Base-by-base conservation (phyloP, 1,139 yeast species). In the Kazachstania sp. region DNA sequence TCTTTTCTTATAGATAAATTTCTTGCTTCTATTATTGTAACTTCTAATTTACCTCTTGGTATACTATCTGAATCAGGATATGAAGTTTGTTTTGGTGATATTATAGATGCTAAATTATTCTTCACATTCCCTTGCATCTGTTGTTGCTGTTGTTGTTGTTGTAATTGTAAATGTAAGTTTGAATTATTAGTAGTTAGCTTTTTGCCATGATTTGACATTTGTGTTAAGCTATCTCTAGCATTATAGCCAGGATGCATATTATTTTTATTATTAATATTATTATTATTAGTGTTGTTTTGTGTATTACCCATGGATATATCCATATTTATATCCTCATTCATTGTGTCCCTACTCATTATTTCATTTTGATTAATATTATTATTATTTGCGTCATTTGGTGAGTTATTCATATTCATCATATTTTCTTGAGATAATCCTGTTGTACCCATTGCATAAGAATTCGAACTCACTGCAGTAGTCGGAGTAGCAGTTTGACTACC, bases 31-130 rank as follows among this genome's bases (percentile, higher is more conserved):
- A 84, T 71, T 55, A 92, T 87, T 43, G 79, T 78, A 43, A 92
- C 88, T 58, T 80, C 79, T 46, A 92, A 74, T 64, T 85, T 86
- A 42, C 97, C 97, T 64, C 84, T 78, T 44, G 88, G 87, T 39
- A 78, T 74, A 20, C 43, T 40, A 39, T 65, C 60, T 31, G 73
- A 45, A 32, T 45, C 46, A n/a, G 50, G 46, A 16, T 39, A 49
- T 15, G 46, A 23, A 18, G 49, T 20, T 5, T 41, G 19, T 5
- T 41, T 19, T 32, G 40, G 39, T 38, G 48, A 12, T 39, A 51
- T 26, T 49, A 49, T 36, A 37, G 48, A 19, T 37, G 38, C 20
- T 12, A 15, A 32, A 20, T 37, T 18, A 19, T 40, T 39, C 15
- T 37, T 39, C n/a, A 28, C 32, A 20, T 30, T 20, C 9, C 37